Conservation (phyloP, 306 rosid species). For the Casuarina glauca region DNA sequence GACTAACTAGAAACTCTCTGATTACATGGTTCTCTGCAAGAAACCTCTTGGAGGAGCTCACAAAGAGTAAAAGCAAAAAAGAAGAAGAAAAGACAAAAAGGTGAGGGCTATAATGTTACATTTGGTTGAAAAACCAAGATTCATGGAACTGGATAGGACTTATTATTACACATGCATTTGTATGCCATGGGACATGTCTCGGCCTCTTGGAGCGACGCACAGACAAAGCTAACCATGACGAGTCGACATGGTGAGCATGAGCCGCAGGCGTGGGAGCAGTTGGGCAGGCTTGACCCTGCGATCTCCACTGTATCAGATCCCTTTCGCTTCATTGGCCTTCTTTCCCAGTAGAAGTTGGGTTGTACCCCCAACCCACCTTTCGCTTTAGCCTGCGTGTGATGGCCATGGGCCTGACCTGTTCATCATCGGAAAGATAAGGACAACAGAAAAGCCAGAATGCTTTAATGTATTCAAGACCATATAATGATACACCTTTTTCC, state of each 20-base stretch:
- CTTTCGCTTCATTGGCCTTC: constrained; percentile 5
- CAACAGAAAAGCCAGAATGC: not conserved
- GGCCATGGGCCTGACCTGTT: constrained; percentile 2
- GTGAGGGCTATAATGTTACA: not conserved
- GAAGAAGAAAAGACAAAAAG: too few relatives aligned
- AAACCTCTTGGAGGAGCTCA: not conserved
- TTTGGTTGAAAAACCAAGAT: not conserved
- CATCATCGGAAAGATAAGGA: not conserved
- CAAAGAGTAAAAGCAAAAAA: not conserved
- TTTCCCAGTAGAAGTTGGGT: constrained; percentile 8
- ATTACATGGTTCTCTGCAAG: constrained; percentile 18
- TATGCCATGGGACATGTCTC: constrained; percentile 96
- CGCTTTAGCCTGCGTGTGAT: not conserved
- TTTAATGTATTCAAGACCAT: too few relatives aligned
- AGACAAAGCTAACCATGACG: constrained; percentile 81
- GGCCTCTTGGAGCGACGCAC: constrained; percentile 63
- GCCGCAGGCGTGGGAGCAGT: constrained; percentile 85
- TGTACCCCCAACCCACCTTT: constrained; percentile 11
- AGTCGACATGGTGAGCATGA: constrained; percentile 74
- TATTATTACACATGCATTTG: constrained; percentile 81
- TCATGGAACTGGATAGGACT: constrained; percentile 84
- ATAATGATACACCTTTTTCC: too few relatives aligned
- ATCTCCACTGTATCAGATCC: constrained; percentile 51
- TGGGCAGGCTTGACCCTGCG: constrained; percentile 80
- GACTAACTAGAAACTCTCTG: constrained; percentile 17